Evolutionary conservation across 176 grass and related monocot genomes (phyloP), one percentile per base, ranked within the genome.

Genomic region (Oryza meyeriana): DNA sequence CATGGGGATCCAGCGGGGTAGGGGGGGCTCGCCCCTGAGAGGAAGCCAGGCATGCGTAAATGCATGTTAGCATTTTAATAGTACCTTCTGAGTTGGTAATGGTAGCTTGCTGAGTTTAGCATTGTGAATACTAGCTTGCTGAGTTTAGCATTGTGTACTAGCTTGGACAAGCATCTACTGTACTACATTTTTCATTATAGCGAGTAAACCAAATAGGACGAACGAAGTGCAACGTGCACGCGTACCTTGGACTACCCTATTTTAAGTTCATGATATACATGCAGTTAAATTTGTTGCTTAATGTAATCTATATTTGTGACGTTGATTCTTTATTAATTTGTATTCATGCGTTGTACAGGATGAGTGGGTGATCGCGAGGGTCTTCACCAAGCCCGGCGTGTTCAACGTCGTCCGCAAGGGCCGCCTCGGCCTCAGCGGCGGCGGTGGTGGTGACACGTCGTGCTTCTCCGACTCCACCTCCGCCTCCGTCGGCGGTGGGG

Each of bases 331-430:
- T 25, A 3, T 13, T 35, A n/a, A n/a, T n/a, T n/a, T 4, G 52
- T 12, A 5, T 61, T 41, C 17, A 3, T 42, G 12, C 28, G 0
- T 34, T 2, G 12, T 72, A 0, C 77, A 99, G 96, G 96, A 99
- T 7, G 96, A 99, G 86, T 99, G 96, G 96, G 96, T 99, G 44
- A 87, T 99, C 33, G 86, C 91, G 0, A 79, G 89, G 75, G 83
- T 99, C 61, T 95, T 99, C 82, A 89, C 90, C 72, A 99, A 99
- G 77, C 84, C 82, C 26, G 85, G 84, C 57, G 70, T 79, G 33
- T 77, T 24, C 29, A 61, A 58, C 1, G 34, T 65, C 0, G 3
- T 74, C 20, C 83, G 87, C 58, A 99, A 92, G 91, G 57, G 55
- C 42, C 92, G 90, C 61, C 68, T 80, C 66, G 75, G 73, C 5